Percentiles rank a stretch among this genome's conserved stretches.
Conservation (phyloP, 176 grass and related monocot genomes). For the Alopecurus myosuroides region DNA sequence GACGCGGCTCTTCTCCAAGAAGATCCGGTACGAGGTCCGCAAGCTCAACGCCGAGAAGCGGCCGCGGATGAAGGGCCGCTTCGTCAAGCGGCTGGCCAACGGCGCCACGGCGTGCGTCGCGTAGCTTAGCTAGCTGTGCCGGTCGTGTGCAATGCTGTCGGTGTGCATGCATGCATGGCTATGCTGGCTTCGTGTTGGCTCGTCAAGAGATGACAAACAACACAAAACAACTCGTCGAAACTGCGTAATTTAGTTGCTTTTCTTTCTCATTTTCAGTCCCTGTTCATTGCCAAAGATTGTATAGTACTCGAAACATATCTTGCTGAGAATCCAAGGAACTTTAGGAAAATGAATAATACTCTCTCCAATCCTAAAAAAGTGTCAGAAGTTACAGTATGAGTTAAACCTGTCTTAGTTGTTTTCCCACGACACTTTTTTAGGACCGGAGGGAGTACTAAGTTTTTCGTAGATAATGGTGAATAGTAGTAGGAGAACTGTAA, state of each 20-base stretch:
- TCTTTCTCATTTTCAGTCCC: background rate
- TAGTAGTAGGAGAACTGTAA: too few species aligned
- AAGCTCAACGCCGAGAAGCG: conserved; percentile 99
- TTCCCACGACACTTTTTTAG: too few species aligned
- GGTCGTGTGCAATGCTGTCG: conserved; percentile 12
- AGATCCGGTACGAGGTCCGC: conserved; percentile 96
- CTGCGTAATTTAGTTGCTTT: conserved; percentile 25
- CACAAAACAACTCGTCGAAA: conserved; percentile 53
- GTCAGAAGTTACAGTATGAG: too few species aligned
- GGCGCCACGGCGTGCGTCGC: conserved; percentile 33
- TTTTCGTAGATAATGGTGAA: too few species aligned
- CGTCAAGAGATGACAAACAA: conserved; percentile 30
- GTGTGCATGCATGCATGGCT: background rate
- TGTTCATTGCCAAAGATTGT: background rate
- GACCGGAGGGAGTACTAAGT: too few species aligned
- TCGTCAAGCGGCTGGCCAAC: conserved; percentile 58
- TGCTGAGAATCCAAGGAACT: background rate
- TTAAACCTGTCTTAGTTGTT: too few species aligned
- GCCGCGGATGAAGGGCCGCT: conserved; percentile 92
- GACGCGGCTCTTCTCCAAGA: conserved; percentile 95
- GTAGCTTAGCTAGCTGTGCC: conserved; percentile 12
- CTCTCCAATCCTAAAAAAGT: too few species aligned
- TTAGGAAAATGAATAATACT: too few species aligned
- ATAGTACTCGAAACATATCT: background rate
- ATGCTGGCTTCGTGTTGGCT: background rate